A percentile compares a stretch with the other conserved stretches of the same genome.
Evolutionary conservation across 1,284 basidiomycete genomes (phyloP).

Genomic region (Porogramme epimiltina): DNA sequence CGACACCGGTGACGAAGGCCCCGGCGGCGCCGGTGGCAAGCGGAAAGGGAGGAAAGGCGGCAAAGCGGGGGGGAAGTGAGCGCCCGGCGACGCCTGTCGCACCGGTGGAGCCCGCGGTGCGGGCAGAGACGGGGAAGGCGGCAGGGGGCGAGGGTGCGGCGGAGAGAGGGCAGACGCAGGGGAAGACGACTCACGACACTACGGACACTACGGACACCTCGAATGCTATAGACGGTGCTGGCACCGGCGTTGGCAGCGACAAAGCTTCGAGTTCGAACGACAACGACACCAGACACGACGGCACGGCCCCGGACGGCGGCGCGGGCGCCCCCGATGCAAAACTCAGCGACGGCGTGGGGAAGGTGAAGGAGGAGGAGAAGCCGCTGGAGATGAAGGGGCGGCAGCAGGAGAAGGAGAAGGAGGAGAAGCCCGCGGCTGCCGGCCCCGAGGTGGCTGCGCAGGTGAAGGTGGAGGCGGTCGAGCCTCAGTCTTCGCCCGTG

Average conservation of each 20-base stretch:
- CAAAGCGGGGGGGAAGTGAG: slow-evolving; percentile 6
- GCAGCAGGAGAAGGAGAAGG: neutral
- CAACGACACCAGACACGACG: no score
- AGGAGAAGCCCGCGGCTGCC: neutral
- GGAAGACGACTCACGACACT: slow-evolving; percentile 15
- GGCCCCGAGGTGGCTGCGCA: neutral
- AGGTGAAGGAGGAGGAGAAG: neutral
- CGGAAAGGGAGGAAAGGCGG: slow-evolving; percentile 4
- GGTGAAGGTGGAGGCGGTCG: neutral
- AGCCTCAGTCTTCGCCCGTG: neutral
- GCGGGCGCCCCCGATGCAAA: slow-evolving; percentile 1
- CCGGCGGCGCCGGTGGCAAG: neutral
- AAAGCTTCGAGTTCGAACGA: slow-evolving; percentile 6
- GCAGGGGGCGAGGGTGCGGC: neutral
- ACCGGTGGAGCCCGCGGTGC: neutral
- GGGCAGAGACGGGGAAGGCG: neutral
- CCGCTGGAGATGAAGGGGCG: neutral
- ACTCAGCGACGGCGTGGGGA: neutral
- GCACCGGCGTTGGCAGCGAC: slow-evolving; percentile 15
- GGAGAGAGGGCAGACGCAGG: slow-evolving; percentile 8
- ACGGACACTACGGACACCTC: slow-evolving; percentile 24
- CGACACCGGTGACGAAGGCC: slow-evolving; percentile 19
- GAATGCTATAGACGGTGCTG: slow-evolving; percentile 23
- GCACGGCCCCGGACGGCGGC: neutral
- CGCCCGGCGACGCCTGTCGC: neutral